Percentiles rank a stretch among this genome's conserved stretches.
Conservation (phyloP, 306 rosid genomes). For the Prunus armeniaca region DNA sequence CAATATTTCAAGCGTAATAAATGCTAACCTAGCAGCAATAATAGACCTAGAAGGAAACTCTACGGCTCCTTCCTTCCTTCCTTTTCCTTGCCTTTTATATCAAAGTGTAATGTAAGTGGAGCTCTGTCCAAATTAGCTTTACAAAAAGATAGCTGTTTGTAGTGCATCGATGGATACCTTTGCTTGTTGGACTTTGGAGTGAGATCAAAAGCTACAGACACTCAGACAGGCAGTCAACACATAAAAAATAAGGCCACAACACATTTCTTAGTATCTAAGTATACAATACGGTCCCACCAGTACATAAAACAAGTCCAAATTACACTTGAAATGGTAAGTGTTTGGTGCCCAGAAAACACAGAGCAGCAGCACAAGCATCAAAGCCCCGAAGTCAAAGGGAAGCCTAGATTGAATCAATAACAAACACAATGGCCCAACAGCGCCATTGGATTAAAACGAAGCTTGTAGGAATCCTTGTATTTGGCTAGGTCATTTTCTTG, state of each 20-base stretch:
- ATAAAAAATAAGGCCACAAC: neutral
- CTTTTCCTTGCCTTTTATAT: neutral
- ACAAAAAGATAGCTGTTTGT: constrained; percentile 36
- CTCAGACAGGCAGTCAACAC: neutral
- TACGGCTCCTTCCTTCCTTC: neutral
- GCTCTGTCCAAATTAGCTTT: constrained; percentile 27
- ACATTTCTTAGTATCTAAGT: constrained; percentile 31
- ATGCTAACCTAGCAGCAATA: neutral
- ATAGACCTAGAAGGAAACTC: neutral
- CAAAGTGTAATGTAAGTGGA: constrained; percentile 5
- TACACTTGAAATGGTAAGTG: too few relatives aligned
- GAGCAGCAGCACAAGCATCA: too few relatives aligned
- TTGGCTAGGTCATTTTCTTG: too few relatives aligned
- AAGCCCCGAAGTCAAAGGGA: too few relatives aligned
- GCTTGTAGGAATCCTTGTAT: too few relatives aligned
- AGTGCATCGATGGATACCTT: constrained; percentile 19
- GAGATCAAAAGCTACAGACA: constrained; percentile 13
- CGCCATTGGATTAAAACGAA: too few relatives aligned
- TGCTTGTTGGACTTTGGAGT: constrained; percentile 29
- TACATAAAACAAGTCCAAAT: too few relatives aligned
- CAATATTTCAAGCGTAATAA: too few relatives aligned
- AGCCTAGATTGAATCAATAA: too few relatives aligned
- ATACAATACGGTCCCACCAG: too few relatives aligned
- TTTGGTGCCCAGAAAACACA: too few relatives aligned
- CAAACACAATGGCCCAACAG: too few relatives aligned